Evolutionary conservation across 345 rosid species (phyloP).

Genomic region (Stellera chamaejasme): DNA sequence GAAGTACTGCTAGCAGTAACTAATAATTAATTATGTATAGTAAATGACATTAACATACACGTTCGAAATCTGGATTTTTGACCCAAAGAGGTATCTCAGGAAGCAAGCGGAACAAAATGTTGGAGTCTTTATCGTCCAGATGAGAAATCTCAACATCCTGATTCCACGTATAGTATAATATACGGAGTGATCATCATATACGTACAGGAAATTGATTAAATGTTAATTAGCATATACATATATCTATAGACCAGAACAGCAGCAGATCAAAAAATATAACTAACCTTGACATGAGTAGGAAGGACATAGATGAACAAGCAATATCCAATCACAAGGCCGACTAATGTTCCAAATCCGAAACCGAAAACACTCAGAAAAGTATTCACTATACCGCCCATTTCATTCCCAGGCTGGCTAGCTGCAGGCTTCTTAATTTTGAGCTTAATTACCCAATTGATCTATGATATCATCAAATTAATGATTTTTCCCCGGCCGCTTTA

Average conservation of each 20-base stretch:
- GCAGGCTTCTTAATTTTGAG: too few relatives aligned
- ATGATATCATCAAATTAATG: too few relatives aligned
- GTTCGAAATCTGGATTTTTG: slow-evolving; percentile 87
- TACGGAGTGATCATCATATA: too few relatives aligned
- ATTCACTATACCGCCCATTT: slow-evolving; percentile 33
- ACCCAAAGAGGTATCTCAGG: slow-evolving; percentile 87
- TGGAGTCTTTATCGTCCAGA: slow-evolving; percentile 57
- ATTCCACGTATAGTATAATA: background rate
- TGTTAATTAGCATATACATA: too few relatives aligned
- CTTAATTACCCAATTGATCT: too few relatives aligned
- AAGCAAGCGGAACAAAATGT: slow-evolving; percentile 46
- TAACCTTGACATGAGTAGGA: slow-evolving; percentile 68
- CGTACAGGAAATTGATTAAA: too few relatives aligned
- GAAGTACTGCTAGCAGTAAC: too few relatives aligned
- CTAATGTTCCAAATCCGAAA: slow-evolving; percentile 63
- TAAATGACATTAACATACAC: slow-evolving; percentile 39
- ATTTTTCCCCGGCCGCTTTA: too few relatives aligned
- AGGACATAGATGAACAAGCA: slow-evolving; percentile 57
- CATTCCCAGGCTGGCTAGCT: too few relatives aligned
- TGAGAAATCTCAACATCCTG: slow-evolving; percentile 77
- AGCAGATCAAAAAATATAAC: background rate
- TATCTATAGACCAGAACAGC: too few relatives aligned
- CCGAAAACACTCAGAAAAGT: slow-evolving; percentile 51
- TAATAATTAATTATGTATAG: too few relatives aligned
- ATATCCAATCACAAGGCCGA: slow-evolving; percentile 58